Evolutionary conservation across 768 basidiomycete genomes (phyloP).

Genomic region (Leccinum uliginosum): DNA sequence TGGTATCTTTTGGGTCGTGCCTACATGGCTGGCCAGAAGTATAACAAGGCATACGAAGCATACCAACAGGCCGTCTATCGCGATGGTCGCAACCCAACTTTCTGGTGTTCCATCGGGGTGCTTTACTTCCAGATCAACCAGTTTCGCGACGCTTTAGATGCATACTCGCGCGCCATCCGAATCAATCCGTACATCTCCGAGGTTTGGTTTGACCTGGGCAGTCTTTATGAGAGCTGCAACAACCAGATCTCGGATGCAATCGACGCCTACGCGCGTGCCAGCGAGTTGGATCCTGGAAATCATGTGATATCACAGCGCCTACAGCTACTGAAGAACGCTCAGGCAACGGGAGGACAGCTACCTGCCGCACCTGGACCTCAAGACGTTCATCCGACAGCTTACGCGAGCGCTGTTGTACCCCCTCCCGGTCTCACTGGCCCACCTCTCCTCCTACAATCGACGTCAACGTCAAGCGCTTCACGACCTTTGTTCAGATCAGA

Average conservation of each 20-base stretch:
- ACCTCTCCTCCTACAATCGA: slow-evolving; percentile 56
- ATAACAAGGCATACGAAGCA: slow-evolving; percentile 99
- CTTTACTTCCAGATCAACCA: slow-evolving; percentile 99
- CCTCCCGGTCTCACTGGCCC: slow-evolving; percentile 67
- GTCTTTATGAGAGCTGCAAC: slow-evolving; percentile 96
- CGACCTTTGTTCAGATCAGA: slow-evolving; percentile 61
- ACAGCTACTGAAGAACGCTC: slow-evolving; percentile 72
- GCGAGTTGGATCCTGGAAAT: slow-evolving; percentile 89
- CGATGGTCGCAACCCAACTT: slow-evolving; percentile 97
- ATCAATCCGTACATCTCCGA: slow-evolving; percentile 97
- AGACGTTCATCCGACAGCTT: slow-evolving; percentile 95
- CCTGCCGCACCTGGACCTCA: slow-evolving; percentile 90
- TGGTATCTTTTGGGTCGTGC: slow-evolving; percentile 99
- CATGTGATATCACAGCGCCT: slow-evolving; percentile 77
- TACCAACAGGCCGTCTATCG: slow-evolving; percentile 99
- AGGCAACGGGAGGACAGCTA: slow-evolving; percentile 66
- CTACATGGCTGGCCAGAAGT: slow-evolving; percentile 97
- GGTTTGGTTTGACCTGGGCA: slow-evolving; percentile 86
- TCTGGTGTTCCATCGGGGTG: slow-evolving; percentile 99
- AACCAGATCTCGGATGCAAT: slow-evolving; percentile 99
- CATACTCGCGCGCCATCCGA: slow-evolving; percentile 96
- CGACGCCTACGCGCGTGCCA: slow-evolving; percentile 94
- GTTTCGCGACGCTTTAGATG: slow-evolving; percentile 97
- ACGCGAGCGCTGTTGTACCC: slow-evolving; percentile 72
- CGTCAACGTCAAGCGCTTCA: slow-evolving; percentile 18